phyloP scores from a whole-genome alignment of 495 filamentous ascomycete genomes.

The Penicillium riverlandense region DNA sequence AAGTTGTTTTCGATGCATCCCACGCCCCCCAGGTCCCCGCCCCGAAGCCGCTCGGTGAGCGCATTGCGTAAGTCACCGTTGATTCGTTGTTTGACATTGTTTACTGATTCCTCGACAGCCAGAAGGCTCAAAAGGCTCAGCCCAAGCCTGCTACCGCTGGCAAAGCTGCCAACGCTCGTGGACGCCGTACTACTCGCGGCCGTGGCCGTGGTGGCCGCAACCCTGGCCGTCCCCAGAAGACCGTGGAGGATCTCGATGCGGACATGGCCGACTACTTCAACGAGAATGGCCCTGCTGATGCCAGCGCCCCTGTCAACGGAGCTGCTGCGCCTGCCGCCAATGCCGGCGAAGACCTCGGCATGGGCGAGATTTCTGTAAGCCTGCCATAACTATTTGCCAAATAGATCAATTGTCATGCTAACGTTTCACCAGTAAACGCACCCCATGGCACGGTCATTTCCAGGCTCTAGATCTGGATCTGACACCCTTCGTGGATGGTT shows the following conservation, averaged over 20 bases:
- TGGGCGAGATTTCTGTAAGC: slow-evolving; percentile 48
- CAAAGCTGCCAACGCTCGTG: slow-evolving; percentile 42
- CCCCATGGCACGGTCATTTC: not conserved
- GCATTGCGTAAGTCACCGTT: slow-evolving; percentile 57
- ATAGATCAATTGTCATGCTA: not conserved
- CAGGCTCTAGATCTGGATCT: not conserved
- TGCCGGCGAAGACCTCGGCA: slow-evolving; percentile 39
- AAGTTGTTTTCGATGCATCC: slow-evolving; percentile 76
- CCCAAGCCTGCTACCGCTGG: slow-evolving; percentile 76
- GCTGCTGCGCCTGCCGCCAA: slow-evolving; percentile 26
- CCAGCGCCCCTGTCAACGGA: slow-evolving; percentile 36
- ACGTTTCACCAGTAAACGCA: slow-evolving; percentile 16
- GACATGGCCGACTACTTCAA: slow-evolving; percentile 91
- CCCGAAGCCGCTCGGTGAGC: slow-evolving; percentile 74
- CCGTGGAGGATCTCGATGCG: slow-evolving; percentile 82
- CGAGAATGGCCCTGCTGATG: slow-evolving; percentile 30
- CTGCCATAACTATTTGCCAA: not conserved
- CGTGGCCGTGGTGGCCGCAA: slow-evolving; percentile 43
- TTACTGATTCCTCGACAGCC: slow-evolving; percentile 26
- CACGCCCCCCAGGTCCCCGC: slow-evolving; percentile 58
- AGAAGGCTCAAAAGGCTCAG: slow-evolving; percentile 73
- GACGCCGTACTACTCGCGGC: slow-evolving; percentile 12
- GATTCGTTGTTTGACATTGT: not conserved
- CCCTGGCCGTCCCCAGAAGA: slow-evolving; percentile 67
- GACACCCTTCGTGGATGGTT: slow-evolving; percentile 2